Base-by-base conservation (phyloP, 176 grass and related monocot genomes). In the Cenchrus fungigraminus region DNA sequence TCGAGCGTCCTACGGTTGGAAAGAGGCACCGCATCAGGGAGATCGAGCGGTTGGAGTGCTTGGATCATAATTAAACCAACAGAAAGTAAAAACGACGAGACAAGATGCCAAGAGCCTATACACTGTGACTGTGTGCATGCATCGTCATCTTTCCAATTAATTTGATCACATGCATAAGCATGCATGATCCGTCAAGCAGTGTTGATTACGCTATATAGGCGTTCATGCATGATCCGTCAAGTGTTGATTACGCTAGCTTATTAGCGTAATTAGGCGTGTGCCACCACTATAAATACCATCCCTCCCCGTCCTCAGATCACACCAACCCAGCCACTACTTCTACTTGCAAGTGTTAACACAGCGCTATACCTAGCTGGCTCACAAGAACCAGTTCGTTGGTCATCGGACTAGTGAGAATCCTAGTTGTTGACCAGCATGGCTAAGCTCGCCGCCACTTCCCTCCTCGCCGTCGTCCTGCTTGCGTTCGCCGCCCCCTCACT, bases 261-360 rank as follows among this genome's bases (percentile, higher is more conserved):
- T 25, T 25, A 25, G 25, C 25, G 25, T 25, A 25, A 25, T 25
- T 25, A 57, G 58, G n/a, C n/a, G n/a, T 9, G 49, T 9, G 49
- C 2, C 9, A 62, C n/a, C 19, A 6, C 77, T 80, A 80, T 80
- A 86, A 86, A 80, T 80, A 63, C 46, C 45, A 25, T 25, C 44
- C 2, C 34, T 53, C 13, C n/a, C 65, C 29, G 46, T 86, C 43
- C 25, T 40, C 84, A 62, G 6, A 60, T 28, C 59, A 25, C 6
- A 25, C 12, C 80, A 17, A 49, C n/a, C 42, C 42, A 25, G 37
- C 37, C 37, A 40, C 37, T 40, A 4, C 37, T 25, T 40, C 37
- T 4, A 40, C 37, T 40, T 40, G 37, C 37, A 40, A 40, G 37
- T 40, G 37, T 40, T 40, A 40, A 40, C 37, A 13, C 40, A n/a